These are phyloP conservation scores for Lipomyces chichibuensis DNA, from an alignment of 805 yeast species.

Conservation along the genomic window DNA sequence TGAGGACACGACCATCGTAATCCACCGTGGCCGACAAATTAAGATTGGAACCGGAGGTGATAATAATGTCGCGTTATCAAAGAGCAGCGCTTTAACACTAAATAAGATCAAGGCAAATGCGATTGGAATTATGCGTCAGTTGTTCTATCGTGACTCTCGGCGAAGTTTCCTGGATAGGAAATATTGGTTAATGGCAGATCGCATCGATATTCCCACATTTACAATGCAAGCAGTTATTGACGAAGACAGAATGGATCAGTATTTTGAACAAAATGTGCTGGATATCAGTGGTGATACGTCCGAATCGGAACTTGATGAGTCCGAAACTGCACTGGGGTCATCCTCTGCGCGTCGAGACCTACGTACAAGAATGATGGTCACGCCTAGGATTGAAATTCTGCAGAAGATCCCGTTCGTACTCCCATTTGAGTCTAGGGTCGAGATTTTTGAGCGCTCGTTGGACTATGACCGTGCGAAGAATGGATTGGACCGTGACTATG, in stretches of 20 bases:
- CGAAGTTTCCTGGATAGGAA: slow-evolving; percentile 53
- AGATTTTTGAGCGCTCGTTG: slow-evolving; percentile 66
- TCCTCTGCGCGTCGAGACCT: slow-evolving; percentile 18
- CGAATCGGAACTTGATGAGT: slow-evolving; percentile 27
- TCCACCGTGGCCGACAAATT: slow-evolving; percentile 21
- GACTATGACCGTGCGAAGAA: slow-evolving; percentile 53
- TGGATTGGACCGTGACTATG: slow-evolving; percentile 34
- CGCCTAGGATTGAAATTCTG: slow-evolving; percentile 53
- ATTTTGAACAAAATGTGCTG: slow-evolving; percentile 36
- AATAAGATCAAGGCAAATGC: slow-evolving; percentile 46
- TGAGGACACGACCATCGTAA: slow-evolving; percentile 22
- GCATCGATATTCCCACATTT: slow-evolving; percentile 46
- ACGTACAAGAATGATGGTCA: slow-evolving; percentile 13
- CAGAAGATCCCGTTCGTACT: slow-evolving; percentile 76
- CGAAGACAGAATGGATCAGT: slow-evolving; percentile 45
- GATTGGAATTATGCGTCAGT: slow-evolving; percentile 61
- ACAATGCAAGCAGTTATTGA: slow-evolving; percentile 49
- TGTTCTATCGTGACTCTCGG: slow-evolving; percentile 68
- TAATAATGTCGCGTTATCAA: slow-evolving; percentile 14
- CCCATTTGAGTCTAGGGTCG: slow-evolving; percentile 73
- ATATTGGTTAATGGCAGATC: slow-evolving; percentile 57
- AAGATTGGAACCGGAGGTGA: slow-evolving; percentile 15
- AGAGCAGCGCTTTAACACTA: slow-evolving; percentile 26
- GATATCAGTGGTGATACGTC: slow-evolving; percentile 21
- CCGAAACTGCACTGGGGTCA: slow-evolving; percentile 37